Evolutionary conservation across 768 basidiomycete genomes (phyloP).

Genomic region (Baorangia bicolor): DNA sequence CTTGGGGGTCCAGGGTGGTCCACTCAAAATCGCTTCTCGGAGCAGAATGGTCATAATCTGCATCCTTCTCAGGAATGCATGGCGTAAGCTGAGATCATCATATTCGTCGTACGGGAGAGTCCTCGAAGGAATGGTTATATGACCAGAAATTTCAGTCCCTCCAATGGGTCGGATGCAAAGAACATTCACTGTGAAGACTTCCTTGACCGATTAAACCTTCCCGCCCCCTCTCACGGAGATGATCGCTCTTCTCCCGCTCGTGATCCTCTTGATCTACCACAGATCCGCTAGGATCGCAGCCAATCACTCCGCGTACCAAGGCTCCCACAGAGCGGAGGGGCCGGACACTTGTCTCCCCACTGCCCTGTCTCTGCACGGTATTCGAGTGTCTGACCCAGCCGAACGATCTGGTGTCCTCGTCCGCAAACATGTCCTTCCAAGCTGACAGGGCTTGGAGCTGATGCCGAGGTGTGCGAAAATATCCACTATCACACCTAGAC

Average conservation of each 20-base stretch:
- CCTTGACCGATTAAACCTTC: constrained; percentile 24
- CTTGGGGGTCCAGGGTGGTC: constrained; percentile 12
- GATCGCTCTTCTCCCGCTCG: constrained; percentile 22
- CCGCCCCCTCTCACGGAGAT: constrained; percentile 9
- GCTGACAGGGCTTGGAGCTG: constrained; percentile 8
- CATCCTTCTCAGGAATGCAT: constrained; percentile 17
- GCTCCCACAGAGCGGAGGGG: constrained; percentile 45
- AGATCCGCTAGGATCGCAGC: constrained; percentile 29
- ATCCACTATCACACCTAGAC: constrained; percentile 8
- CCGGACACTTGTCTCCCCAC: constrained; percentile 48
- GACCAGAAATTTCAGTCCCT: constrained; percentile 23
- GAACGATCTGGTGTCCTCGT: constrained; percentile 67
- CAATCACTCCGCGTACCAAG: constrained; percentile 28
- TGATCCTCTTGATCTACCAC: constrained; percentile 12
- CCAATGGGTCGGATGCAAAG: constrained; percentile 9
- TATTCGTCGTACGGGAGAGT: constrained; percentile 25
- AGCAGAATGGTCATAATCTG: constrained; percentile 16
- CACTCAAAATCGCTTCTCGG: constrained; percentile 14
- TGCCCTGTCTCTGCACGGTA: constrained; percentile 41
- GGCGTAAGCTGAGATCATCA: constrained; percentile 11
- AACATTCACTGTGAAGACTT: constrained; percentile 6
- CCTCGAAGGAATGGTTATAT: constrained; percentile 49
- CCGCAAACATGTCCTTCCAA: constrained; percentile 73
- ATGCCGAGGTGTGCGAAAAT: constrained; percentile 27
- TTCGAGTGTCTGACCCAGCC: constrained; percentile 12